Evolutionary conservation across 495 filamentous ascomycete species (phyloP).

Genomic region (Daldinia caldariorum): DNA sequence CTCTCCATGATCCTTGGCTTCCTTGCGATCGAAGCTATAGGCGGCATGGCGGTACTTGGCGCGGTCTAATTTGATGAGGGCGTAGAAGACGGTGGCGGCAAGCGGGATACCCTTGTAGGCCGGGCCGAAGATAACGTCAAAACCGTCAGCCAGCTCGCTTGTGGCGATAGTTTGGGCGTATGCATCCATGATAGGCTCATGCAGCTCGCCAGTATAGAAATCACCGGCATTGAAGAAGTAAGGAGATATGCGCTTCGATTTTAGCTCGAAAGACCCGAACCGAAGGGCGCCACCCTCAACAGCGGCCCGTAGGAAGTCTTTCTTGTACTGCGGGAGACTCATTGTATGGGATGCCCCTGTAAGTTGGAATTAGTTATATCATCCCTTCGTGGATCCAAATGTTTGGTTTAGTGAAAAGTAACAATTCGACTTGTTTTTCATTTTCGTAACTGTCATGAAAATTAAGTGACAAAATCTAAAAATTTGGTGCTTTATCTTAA

Average conservation of each 20-base stretch:
- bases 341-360: slow-evolving; percentile 53
- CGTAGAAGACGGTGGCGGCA: slow-evolving; percentile 74
- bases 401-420: background rate
- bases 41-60: slow-evolving; percentile 65
- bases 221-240: slow-evolving; percentile 98
- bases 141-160: slow-evolving; percentile 56
- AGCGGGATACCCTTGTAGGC: slow-evolving; percentile 97
- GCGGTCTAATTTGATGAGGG: slow-evolving; percentile 71
- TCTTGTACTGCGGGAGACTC: slow-evolving; percentile 63
- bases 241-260: slow-evolving; percentile 91
- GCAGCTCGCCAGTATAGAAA: slow-evolving; percentile 79
- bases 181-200: slow-evolving; percentile 76
- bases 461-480: background rate
- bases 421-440: background rate
- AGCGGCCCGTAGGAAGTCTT: slow-evolving; percentile 75
- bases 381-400: background rate
- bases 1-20: slow-evolving; percentile 93
- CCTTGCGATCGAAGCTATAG: slow-evolving; percentile 95
- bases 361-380: background rate
- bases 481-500: no score
- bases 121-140: slow-evolving; percentile 82
- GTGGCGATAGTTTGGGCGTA: slow-evolving; percentile 78
- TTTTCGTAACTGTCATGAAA: background rate
- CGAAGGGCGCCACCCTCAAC: slow-evolving; percentile 78
- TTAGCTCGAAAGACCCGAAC: slow-evolving; percentile 89